Conservation (phyloP, 1,139 yeast species). For the Taphrina pruni region DNA sequence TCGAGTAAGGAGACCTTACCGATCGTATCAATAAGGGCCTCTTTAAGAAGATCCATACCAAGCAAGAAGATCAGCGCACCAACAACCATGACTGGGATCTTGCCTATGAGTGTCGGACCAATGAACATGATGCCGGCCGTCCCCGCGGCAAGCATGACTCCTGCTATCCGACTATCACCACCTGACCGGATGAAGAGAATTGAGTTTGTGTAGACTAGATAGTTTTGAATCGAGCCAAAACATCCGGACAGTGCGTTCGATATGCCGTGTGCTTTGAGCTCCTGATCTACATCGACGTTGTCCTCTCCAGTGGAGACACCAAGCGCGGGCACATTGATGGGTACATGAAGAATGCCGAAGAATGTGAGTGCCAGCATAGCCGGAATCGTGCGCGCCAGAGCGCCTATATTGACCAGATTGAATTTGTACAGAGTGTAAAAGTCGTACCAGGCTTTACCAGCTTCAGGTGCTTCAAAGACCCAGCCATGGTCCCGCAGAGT, state of each 20-base stretch:
- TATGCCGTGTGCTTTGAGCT: slow-evolving; percentile 90
- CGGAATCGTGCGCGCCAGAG: slow-evolving; percentile 74
- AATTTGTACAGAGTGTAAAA: slow-evolving; percentile 77
- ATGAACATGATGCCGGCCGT: slow-evolving; percentile 80
- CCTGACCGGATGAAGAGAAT: slow-evolving; percentile 91
- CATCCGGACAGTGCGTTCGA: slow-evolving; percentile 88
- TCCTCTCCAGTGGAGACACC: slow-evolving; percentile 89
- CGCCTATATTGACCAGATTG: slow-evolving; percentile 71
- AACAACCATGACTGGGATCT: slow-evolving; percentile 92
- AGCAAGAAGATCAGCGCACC: slow-evolving; percentile 87
- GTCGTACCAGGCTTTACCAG: slow-evolving; percentile 83
- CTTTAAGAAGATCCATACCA: slow-evolving; percentile 87
- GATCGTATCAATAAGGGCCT: slow-evolving; percentile 82
- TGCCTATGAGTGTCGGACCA: slow-evolving; percentile 93
- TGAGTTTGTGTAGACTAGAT: slow-evolving; percentile 91
- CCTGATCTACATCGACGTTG: slow-evolving; percentile 83
- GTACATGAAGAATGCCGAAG: slow-evolving; percentile 93
- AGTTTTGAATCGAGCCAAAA: slow-evolving; percentile 79
- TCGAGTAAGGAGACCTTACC: slow-evolving; percentile 78
- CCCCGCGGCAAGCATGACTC: slow-evolving; percentile 80
- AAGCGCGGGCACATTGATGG: slow-evolving; percentile 94
- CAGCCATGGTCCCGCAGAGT: slow-evolving; percentile 76
- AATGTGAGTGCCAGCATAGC: slow-evolving; percentile 95
- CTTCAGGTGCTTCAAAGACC: slow-evolving; percentile 72
- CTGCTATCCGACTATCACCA: slow-evolving; percentile 87